Evolutionary conservation across 306 rosid genomes (phyloP), one percentile per base, ranked within the genome.

Genomic region (Geum urbanum): DNA sequence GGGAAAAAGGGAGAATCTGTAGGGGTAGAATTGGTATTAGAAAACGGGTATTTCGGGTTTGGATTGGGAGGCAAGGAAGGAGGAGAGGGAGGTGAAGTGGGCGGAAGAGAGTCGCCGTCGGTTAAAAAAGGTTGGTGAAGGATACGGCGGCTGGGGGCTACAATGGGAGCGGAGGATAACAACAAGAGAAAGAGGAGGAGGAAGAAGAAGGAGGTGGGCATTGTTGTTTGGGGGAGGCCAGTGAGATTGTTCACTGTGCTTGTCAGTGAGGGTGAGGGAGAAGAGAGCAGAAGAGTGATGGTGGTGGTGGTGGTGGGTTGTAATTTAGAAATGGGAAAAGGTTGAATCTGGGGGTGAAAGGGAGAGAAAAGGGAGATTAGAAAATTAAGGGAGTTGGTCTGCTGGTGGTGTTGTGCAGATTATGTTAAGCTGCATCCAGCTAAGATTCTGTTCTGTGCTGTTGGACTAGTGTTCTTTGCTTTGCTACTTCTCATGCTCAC

Each of bases 1-100:
- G 98, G 98, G 82, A 92, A 92, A 70, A 92, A 92, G 0, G 98
- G 91, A 4, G 98, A 79, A 1, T 77, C 65, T 13, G 71, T 50
- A 62, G 94, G 82, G 54, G 83, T 72, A 12, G 85, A 62, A 19
- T 82, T 54, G 37, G 86, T 59, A 41, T 77, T 4, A 39, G 97
- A 88, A 84, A 88, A 85, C 4, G 98, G 96, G 62, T 80, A 78
- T 50, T 90, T 89, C 9, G 96, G 87, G 59, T 79, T 72, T 5
- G 81, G 87, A 80, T 4, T 60, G 74, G 44, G 91, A 72, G 16
- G 96, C 84, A 20, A 90, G 82, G 18, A 65, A 67, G 1, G 73
- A 62, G 27, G 95, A 82, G 71, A 78, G 50, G 79, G 86, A 80
- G 8, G 51, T 69, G 18, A 92, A 70, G 18, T 4, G 5, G 97